Evolutionary conservation across 2,329 filamentous ascomycete species (phyloP).

Genomic region (Cadophora sp.): DNA sequence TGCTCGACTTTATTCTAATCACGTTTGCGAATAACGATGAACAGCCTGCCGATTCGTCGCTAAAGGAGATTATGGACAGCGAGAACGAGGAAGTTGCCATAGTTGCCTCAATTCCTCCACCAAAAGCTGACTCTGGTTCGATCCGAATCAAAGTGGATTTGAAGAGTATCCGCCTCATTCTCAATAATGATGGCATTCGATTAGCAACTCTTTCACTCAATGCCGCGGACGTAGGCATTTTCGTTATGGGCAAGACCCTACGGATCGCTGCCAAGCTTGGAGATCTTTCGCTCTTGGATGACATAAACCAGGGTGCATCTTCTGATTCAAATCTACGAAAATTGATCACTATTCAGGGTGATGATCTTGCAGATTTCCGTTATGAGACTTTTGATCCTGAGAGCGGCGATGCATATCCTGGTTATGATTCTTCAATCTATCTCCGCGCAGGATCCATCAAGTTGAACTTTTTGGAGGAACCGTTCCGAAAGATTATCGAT

Average conservation of each 20-base stretch:
- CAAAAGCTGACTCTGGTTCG: slow-evolving; percentile 46
- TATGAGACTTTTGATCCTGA: slow-evolving; percentile 92
- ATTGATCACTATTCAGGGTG: slow-evolving; percentile 91
- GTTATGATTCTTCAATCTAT: slow-evolving; percentile 91
- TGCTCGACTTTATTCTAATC: slow-evolving; percentile 91
- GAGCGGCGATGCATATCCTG: slow-evolving; percentile 77
- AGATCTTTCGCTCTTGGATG: slow-evolving; percentile 87
- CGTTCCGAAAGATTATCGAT: slow-evolving; percentile 96
- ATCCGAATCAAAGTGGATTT: slow-evolving; percentile 94
- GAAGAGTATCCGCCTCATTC: slow-evolving; percentile 89
- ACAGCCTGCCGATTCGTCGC: slow-evolving; percentile 49
- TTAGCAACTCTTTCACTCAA: slow-evolving; percentile 92
- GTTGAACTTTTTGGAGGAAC: slow-evolving; percentile 95
- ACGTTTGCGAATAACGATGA: slow-evolving; percentile 77
- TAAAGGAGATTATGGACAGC: slow-evolving; percentile 45
- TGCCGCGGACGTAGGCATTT: slow-evolving; percentile 89
- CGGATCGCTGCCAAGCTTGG: slow-evolving; percentile 85
- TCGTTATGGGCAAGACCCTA: slow-evolving; percentile 86
- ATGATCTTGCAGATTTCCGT: slow-evolving; percentile 94
- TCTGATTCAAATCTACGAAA: slow-evolving; percentile 82
- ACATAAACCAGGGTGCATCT: slow-evolving; percentile 89
- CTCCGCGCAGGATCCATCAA: slow-evolving; percentile 94
- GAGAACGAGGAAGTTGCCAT: slow-evolving; percentile 48
- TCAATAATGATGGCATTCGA: slow-evolving; percentile 97
- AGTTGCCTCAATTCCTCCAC: not conserved